phyloP scores from a whole-genome alignment of 305 asterid genomes.

The Fraxinus greggii region DNA sequence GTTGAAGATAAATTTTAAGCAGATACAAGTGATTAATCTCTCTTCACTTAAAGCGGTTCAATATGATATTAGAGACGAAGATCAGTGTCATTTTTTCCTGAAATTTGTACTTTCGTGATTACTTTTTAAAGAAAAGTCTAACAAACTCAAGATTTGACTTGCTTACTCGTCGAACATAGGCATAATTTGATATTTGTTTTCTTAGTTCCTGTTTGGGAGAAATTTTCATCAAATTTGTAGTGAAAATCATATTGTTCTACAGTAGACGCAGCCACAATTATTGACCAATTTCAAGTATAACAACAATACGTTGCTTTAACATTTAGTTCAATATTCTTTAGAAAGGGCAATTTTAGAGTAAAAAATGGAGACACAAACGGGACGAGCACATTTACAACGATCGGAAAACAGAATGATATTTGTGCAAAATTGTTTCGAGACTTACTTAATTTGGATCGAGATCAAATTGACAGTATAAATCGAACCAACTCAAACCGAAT shows the following conservation, averaged over 20 bases:
- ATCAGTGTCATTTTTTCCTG: background rate
- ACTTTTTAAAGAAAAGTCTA: background rate
- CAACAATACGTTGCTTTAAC: too few species aligned
- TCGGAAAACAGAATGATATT: background rate
- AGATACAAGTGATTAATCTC: background rate
- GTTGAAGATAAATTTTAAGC: background rate
- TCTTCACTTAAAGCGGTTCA: background rate
- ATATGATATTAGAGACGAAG: background rate
- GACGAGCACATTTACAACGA: too few species aligned
- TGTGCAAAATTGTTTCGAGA: background rate
- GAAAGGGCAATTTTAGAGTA: too few species aligned
- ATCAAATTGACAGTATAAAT: background rate
- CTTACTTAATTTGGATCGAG: background rate
- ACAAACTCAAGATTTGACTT: background rate
- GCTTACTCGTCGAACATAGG: background rate
- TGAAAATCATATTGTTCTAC: background rate
- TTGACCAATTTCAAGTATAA: background rate
- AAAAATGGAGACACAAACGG: too few species aligned
- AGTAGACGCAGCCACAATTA: background rate
- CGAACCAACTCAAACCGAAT: background rate
- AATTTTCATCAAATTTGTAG: too few species aligned
- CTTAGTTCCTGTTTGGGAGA: background rate
- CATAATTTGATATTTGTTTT: background rate
- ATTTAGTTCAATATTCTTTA: too few species aligned
- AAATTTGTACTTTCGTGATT: background rate